phyloP scores from a whole-genome alignment of 2,329 filamentous ascomycete genomes.

The Hypoxylon sp. region DNA sequence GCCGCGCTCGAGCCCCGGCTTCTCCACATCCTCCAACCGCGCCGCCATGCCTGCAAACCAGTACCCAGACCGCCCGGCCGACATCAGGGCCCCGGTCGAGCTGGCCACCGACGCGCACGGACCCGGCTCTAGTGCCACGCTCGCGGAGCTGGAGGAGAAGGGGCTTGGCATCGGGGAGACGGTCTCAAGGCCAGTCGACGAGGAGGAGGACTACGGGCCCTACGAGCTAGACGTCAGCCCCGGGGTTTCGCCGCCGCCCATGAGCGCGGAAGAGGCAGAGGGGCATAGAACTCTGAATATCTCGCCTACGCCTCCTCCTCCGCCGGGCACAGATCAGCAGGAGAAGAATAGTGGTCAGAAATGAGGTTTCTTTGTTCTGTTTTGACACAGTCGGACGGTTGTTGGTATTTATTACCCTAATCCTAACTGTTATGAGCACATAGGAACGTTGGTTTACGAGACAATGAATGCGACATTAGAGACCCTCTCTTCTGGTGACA shows the following conservation, averaged over 20 bases:
- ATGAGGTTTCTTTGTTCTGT: conserved; percentile 11
- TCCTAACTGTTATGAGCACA: conserved; percentile 19
- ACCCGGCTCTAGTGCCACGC: not conserved
- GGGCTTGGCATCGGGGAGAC: not conserved
- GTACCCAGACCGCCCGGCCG: conserved; percentile 25
- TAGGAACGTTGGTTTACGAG: conserved; percentile 16
- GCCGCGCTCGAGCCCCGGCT: conserved; percentile 44
- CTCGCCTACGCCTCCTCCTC: conserved; percentile 8
- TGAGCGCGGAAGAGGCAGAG: conserved; percentile 27
- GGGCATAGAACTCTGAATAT: conserved; percentile 1
- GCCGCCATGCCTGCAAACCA: conserved; percentile 36
- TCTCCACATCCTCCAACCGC: conserved; percentile 42
- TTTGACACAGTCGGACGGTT: conserved; percentile 9
- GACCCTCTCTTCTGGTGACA: conserved; percentile 5
- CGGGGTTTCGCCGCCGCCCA: conserved; percentile 29
- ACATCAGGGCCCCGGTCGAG: conserved; percentile 53
- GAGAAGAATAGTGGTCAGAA: conserved; percentile 7
- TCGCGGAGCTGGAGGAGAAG: conserved; percentile 1
- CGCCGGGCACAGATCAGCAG: conserved; percentile 3
- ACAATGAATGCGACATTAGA: conserved; percentile 26
- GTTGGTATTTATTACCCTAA: conserved; percentile 35
- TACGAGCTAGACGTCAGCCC: conserved; percentile 57
- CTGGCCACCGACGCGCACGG: conserved; percentile 52
- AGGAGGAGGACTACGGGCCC: conserved; percentile 28
- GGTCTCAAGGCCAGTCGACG: not conserved